phyloP scores from a whole-genome alignment of 805 yeast genomes.

The Monosporozyma solicola region DNA sequence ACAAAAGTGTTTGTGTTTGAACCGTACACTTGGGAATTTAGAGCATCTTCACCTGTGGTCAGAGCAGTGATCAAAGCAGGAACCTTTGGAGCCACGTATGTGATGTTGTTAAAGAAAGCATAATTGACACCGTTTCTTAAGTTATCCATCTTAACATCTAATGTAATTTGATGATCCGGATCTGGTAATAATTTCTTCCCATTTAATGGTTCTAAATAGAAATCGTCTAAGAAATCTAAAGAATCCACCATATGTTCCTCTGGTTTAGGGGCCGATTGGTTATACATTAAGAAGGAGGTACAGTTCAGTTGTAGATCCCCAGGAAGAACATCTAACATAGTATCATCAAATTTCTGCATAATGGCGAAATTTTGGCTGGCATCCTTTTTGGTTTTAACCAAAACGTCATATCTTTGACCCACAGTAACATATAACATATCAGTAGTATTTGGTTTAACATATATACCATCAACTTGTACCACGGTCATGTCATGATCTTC shows the following conservation, averaged over 20 bases:
- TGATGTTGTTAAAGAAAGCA: slow-evolving; percentile 89
- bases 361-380: slow-evolving; percentile 67
- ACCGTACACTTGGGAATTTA: slow-evolving; percentile 55
- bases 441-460: slow-evolving; percentile 67
- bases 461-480: slow-evolving; percentile 87
- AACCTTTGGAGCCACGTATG: slow-evolving; percentile 72
- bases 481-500: slow-evolving; percentile 83
- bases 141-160: slow-evolving; percentile 78
- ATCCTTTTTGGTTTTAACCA: slow-evolving; percentile 62
- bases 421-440: slow-evolving; percentile 68
- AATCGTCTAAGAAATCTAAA: slow-evolving; percentile 63
- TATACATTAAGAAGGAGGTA: slow-evolving; percentile 65
- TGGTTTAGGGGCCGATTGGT: slow-evolving; percentile 35
- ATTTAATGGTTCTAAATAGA: slow-evolving; percentile 56
- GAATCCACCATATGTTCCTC: slow-evolving; percentile 37
- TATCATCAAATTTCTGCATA: slow-evolving; percentile 70
- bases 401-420: slow-evolving; percentile 85
- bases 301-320: slow-evolving; percentile 55
- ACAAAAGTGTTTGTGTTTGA: slow-evolving; percentile 70
- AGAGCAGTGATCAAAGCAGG: slow-evolving; percentile 79
- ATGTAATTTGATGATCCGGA: slow-evolving; percentile 58
- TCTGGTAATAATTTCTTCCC: slow-evolving; percentile 49
- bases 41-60: slow-evolving; percentile 54
- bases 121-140: slow-evolving; percentile 81
- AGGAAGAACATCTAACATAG: slow-evolving; percentile 74